phyloP scores from a whole-genome alignment of 805 yeast species.

The Candida quercuum region DNA sequence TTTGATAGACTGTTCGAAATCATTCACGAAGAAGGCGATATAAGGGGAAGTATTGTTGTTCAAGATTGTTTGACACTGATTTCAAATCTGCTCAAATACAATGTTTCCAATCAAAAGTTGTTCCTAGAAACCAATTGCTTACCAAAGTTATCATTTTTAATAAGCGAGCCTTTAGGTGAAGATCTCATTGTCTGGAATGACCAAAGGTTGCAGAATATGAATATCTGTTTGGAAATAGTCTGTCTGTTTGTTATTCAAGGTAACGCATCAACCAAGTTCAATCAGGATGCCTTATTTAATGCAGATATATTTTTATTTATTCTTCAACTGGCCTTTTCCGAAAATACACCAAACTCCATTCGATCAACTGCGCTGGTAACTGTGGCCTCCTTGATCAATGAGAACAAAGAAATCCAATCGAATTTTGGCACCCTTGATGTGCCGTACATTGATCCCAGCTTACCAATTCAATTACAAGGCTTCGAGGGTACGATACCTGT shows the following conservation, averaged over 20 bases:
- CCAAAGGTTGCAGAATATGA: conserved; percentile 64
- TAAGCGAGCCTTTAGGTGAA: conserved; percentile 53
- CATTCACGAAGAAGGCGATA: conserved; percentile 82
- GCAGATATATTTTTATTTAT: conserved; percentile 63
- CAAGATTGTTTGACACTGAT: conserved; percentile 82
- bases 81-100: conserved; percentile 67
- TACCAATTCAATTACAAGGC: conserved; percentile 31
- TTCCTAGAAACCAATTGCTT: conserved; percentile 84
- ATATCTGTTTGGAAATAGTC: conserved; percentile 65
- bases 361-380: conserved; percentile 68
- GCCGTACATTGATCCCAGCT: conserved; percentile 79
- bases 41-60: conserved; percentile 83
- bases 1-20: conserved; percentile 80
- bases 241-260: conserved; percentile 69
- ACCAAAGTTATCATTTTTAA: conserved; percentile 53
- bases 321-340: conserved; percentile 65
- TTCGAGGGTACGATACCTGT: conserved; percentile 54
- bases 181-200: conserved; percentile 65
- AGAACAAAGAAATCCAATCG: conserved; percentile 61
- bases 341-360: conserved; percentile 56
- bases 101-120: conserved; percentile 83
- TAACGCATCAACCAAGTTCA: conserved; percentile 51
- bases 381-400: conserved; percentile 69
- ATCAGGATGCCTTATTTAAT: conserved; percentile 57
- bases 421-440: conserved; percentile 81